Percentiles rank a stretch among this genome's conserved stretches.
phyloP scores from a whole-genome alignment of 2,329 filamentous ascomycete genomes.

The Chalaropsis thielavioides region DNA sequence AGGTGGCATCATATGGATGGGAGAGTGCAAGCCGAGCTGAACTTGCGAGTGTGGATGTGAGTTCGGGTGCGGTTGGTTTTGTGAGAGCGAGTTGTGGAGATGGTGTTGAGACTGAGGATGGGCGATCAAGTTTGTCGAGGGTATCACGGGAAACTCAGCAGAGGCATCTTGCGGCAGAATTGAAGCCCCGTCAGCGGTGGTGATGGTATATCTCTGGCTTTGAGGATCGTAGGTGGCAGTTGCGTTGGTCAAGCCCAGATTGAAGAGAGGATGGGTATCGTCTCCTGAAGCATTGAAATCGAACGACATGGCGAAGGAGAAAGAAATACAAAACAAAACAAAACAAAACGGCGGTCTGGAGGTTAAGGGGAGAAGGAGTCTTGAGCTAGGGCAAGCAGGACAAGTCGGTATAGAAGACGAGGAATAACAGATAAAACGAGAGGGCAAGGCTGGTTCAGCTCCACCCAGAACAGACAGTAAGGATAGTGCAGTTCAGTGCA shows the following conservation, averaged over 20 bases:
- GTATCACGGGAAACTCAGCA: conserved; percentile 17
- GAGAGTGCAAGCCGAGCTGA: conserved; percentile 13
- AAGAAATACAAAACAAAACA: conserved; percentile 14
- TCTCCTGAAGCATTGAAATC: conserved; percentile 15
- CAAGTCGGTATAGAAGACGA: conserved; percentile 9
- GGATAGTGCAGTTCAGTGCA: neutral
- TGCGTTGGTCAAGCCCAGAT: conserved; percentile 8
- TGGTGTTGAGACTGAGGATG: conserved; percentile 11
- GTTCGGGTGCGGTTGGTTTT: conserved; percentile 24
- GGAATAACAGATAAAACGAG: conserved; percentile 10
- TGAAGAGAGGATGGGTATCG: conserved; percentile 13
- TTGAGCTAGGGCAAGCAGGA: conserved; percentile 12
- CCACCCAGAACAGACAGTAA: neutral
- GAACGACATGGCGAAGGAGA: conserved; percentile 16
- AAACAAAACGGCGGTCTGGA: conserved; percentile 14
- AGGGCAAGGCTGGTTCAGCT: conserved; percentile 3
- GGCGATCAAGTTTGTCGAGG: conserved; percentile 4
- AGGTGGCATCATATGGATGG: conserved; percentile 25
- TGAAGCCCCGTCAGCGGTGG: conserved; percentile 5
- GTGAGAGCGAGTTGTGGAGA: neutral
- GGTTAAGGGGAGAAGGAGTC: conserved; percentile 13
- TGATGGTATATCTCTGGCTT: conserved; percentile 23
- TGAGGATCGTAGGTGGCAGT: conserved; percentile 16
- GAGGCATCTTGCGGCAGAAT: conserved; percentile 20
- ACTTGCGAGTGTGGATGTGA: conserved; percentile 19